These are phyloP conservation scores for Penicillium italicum DNA, from an alignment of 2,329 filamentous ascomycete species.

Conservation along the genomic window DNA sequence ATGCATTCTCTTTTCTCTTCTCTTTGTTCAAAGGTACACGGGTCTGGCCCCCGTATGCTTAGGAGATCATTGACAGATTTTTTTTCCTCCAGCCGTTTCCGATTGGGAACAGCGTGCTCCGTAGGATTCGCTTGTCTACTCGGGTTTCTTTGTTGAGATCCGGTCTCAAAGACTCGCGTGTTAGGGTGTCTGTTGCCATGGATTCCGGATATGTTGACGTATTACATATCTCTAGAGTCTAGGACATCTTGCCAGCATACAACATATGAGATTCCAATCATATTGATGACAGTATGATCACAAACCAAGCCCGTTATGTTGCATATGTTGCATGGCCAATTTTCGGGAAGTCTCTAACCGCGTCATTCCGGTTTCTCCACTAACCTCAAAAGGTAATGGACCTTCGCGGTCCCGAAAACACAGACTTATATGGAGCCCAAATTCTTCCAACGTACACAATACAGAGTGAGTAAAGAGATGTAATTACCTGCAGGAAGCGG, in stretches of 20 bases:
- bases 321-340: too few relatives aligned
- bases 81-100: background rate
- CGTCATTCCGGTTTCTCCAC: slow-evolving; percentile 9
- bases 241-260: background rate
- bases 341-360: background rate
- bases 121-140: background rate
- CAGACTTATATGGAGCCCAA: slow-evolving; percentile 11
- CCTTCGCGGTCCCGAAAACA: slow-evolving; percentile 14
- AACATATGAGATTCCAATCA: background rate
- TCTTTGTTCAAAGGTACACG: slow-evolving; percentile 4
- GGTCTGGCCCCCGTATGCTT: slow-evolving; percentile 1
- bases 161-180: slow-evolving; percentile 1
- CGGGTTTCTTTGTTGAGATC: background rate
- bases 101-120: background rate
- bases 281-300: background rate
- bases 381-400: background rate
- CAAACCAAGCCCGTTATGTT: background rate
- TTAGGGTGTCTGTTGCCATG: slow-evolving; percentile 4
- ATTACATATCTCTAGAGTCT: background rate
- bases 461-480: background rate
- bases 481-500: slow-evolving; percentile 18
- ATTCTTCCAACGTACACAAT: background rate
- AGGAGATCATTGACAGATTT: background rate
- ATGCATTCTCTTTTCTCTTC: slow-evolving; percentile 5
- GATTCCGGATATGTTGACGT: background rate